Evolutionary conservation across 129 eudicot species (phyloP).

Genomic region (Centrapalus pauciflorus): DNA sequence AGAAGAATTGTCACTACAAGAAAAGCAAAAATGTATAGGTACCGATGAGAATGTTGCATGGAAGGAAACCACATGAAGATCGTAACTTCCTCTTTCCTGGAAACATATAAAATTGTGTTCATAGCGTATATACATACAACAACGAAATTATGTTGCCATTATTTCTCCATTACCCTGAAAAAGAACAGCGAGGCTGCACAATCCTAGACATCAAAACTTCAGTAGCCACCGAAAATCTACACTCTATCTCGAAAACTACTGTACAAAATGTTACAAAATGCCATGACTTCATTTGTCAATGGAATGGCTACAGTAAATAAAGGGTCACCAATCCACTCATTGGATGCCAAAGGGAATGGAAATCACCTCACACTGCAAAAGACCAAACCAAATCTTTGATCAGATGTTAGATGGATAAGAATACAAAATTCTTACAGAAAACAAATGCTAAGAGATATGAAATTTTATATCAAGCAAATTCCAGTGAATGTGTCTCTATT

Average conservation of each 20-base stretch:
- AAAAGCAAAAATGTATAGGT: neutral
- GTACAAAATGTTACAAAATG: neutral
- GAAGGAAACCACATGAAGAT: neutral
- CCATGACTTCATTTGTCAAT: slow-evolving; percentile 6
- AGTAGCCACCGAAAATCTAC: neutral
- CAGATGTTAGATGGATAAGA: neutral
- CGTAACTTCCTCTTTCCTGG: neutral
- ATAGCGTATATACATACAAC: neutral
- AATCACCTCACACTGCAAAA: slow-evolving; percentile 23
- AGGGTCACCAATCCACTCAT: neutral
- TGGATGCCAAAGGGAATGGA: neutral
- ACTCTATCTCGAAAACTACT: neutral
- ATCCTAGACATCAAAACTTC: neutral
- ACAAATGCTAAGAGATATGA: neutral
- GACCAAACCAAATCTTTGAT: neutral
- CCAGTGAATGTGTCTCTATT: neutral
- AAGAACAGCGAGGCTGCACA: neutral
- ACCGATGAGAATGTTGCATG: neutral
- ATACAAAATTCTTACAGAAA: neutral
- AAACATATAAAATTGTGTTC: neutral
- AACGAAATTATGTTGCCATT: slow-evolving; percentile 12
- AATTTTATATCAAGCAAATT: neutral
- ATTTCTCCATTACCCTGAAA: slow-evolving; percentile 5
- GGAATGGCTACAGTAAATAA: neutral
- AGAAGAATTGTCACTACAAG: neutral